Base-by-base conservation (phyloP, 2,329 filamentous ascomycete species). In the Hymenoscyphus albidus region DNA sequence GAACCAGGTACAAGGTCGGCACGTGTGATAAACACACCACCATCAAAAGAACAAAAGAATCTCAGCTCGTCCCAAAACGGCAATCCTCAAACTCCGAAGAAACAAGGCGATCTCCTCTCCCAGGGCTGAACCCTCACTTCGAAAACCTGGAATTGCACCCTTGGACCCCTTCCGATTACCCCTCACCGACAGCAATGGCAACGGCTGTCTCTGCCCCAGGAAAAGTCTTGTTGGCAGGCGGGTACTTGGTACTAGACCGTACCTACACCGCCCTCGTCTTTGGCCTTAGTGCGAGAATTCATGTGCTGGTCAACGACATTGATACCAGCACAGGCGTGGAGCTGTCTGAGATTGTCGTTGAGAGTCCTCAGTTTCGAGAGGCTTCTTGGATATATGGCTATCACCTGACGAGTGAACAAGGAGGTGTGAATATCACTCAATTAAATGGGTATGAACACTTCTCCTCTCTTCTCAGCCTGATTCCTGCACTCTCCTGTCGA, bases 161-260 rank as follows among this genome's bases (percentile, higher is more conserved):
- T 22, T 13, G 35, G 35, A 10, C 5, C 48, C 18, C 22, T 54
- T 22, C 48, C 5, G 3, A 3, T 12, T 27, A 31, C 48, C 48
- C 48, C 48, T 54, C 48, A 54, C 13, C 48, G 14, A 35, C 35
- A 16, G 60, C 31, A 16, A 70, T 68, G 65, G 54, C 67, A 5
- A 75, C 73, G 1, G 74, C 72, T 74, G 86, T 96, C 70, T 98
- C 95, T 68, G 94, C 95, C 27, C 95, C 95, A 18, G 95, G 95
- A 71, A 99, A 99, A 81, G 95, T 99, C 66, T 85, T 99, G 69
- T 85, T 98, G 62, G 92, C 94, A 3, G 95, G 95, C 68, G 95
- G 95, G 67, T 99, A 98, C 78, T 87, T 98, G 57, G 94, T 97
- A 27, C 88, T 99, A 57, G 94, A 98, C 80, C 87, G 91, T 67